Evolutionary conservation across 192 early-diverging fungal genomes (phyloP), one percentile per base, ranked within the genome.

Genomic region (Coemansia sp.): DNA sequence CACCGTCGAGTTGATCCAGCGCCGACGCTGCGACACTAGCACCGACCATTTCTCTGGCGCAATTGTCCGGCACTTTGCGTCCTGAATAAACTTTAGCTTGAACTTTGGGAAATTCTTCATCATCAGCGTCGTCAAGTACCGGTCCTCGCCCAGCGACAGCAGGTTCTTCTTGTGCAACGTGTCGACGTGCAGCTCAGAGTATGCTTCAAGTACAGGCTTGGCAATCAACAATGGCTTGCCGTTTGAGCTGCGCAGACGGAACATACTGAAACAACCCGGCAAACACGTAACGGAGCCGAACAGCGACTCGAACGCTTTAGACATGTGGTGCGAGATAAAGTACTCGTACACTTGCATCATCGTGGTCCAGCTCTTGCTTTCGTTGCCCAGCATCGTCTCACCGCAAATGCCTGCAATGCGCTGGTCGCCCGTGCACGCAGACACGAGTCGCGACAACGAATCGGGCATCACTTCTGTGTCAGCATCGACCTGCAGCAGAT

Each of bases 71-170:
- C 93, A 93, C 60, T 83, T 83, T 28, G 96, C 96, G 69, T 96
- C 88, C 3, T 89, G 74, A 3, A 89, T 92, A 48, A 97, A 98
- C 12, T 86, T 92, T 76, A 92, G 93, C 75, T 92, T 93, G 82
- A 90, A 90, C 70, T 90, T 82, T 5, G 96, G 93, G 74, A 98
- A 98, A 71, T 97, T 87, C 69, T 95, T 95, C 86, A 98, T 87
- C 91, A 96, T 90, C 23, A 98, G 80, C 0, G 95, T 98, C 3
- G 96, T 97, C 46, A 98, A 0, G 3, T 9, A 98, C 85, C 50
- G 89, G 40, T 44, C 40, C 40, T 44, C 40, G 40, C 40, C 40
- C 0, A 44, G 14, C 1, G 40, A 44, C 40, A 44, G 40, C 40
- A 44, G 15, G 0, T 44, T 44, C 40, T 44, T 44, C 40, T 44